These are phyloP conservation scores for Phytophthora syringae DNA, from an alignment of 352 stramenopile species.

Conservation along the genomic window DNA sequence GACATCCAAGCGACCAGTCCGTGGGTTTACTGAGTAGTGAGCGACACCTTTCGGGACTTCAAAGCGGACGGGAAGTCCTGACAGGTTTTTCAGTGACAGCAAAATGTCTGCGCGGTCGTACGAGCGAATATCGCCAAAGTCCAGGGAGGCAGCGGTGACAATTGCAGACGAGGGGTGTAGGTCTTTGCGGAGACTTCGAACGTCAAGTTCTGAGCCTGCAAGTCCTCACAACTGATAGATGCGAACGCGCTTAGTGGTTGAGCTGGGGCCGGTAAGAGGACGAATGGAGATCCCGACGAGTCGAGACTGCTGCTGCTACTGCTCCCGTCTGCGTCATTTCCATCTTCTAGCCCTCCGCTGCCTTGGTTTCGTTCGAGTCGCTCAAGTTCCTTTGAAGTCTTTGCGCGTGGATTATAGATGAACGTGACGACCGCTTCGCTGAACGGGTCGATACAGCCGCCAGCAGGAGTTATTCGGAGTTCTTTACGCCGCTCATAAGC, in stretches of 20 bases:
- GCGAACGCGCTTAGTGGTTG: conserved; percentile 66
- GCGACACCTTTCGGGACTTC: conserved; percentile 59
- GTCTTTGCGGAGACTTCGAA: conserved; percentile 75
- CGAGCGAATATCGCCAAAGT: conserved; percentile 89
- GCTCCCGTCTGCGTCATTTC: background rate
- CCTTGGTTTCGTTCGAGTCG: conserved; percentile 27
- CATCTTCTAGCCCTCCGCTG: background rate
- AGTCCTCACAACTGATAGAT: conserved; percentile 72
- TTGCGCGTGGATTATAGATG: conserved; percentile 48
- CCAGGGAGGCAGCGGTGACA: conserved; percentile 50
- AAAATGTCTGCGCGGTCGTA: conserved; percentile 86
- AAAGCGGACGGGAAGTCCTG: conserved; percentile 69
- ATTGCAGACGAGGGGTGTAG: conserved; percentile 55
- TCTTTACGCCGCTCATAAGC: conserved; percentile 75
- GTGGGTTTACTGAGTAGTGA: conserved; percentile 81
- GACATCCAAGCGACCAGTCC: conserved; percentile 74
- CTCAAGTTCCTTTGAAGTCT: conserved; percentile 44
- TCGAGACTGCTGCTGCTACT: conserved; percentile 5
- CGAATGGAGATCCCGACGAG: conserved; percentile 19
- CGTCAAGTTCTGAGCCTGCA: conserved; percentile 77
- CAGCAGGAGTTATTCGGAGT: conserved; percentile 55
- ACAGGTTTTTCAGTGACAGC: conserved; percentile 84
- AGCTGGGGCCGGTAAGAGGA: conserved; percentile 27
- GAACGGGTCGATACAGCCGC: conserved; percentile 75
- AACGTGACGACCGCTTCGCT: conserved; percentile 51